Evolutionary conservation across 257 asterid species (phyloP).

Genomic region (Gardenia jasminoides): DNA sequence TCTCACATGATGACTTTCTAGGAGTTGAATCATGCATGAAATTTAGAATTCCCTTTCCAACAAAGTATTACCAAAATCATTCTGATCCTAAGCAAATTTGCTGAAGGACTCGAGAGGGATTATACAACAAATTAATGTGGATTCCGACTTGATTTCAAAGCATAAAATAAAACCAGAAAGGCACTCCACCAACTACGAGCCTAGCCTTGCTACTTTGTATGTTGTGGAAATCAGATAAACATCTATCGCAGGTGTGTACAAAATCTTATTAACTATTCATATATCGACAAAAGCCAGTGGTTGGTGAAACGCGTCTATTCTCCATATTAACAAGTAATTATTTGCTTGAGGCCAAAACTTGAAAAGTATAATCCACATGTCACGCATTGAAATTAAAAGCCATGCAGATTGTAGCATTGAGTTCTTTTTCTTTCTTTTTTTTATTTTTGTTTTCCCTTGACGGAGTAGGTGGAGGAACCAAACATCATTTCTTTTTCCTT

Average conservation of each 20-base stretch:
- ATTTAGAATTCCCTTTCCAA: too few species aligned
- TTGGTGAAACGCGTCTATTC: neutral
- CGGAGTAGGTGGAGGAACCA: too few species aligned
- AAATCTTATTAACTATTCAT: neutral
- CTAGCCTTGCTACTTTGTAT: neutral
- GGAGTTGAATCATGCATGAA: neutral
- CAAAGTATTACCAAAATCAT: too few species aligned
- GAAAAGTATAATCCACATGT: neutral
- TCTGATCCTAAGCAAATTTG: neutral
- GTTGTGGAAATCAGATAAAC: slow-evolving; percentile 4
- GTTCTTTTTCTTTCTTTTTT: too few species aligned
- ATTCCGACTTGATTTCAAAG: too few species aligned
- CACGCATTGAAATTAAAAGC: neutral
- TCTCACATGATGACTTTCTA: neutral
- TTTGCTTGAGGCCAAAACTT: neutral
- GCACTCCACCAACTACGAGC: neutral
- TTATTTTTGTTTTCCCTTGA: too few species aligned
- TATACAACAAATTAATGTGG: neutral
- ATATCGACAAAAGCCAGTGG: neutral
- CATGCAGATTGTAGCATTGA: too few species aligned
- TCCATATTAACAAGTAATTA: neutral
- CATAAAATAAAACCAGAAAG: neutral
- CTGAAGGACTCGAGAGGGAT: neutral
- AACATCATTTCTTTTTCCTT: too few species aligned
- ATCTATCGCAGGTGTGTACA: neutral